Base-by-base conservation (phyloP, 208 protist species). In the Tritrichomonas foetus region DNA sequence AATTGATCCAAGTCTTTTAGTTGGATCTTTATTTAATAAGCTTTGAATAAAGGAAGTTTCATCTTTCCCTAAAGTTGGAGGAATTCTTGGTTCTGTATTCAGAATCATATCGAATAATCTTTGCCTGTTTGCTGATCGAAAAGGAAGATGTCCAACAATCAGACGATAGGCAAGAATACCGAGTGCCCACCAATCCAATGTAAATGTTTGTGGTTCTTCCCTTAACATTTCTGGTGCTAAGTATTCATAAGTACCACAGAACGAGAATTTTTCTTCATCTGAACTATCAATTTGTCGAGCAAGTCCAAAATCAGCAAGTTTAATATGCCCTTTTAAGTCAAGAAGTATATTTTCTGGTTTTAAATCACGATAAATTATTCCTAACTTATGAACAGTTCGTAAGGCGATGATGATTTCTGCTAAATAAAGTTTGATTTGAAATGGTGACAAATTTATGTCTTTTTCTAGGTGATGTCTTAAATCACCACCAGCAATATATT, bases 311-410 rank as follows among this genome's bases (percentile, higher is more conserved):
- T 84, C 74, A 3, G 74, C 74, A 22, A 84, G 41, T 53, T 84
- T 84, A 13, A 84, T 84, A 30, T 84, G 74, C 3, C 74, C 74
- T 84, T 84, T 25, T 20, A 27, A 0, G 44, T 84, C 74, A n/a
- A 84, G 36, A 14, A 84, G 36, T 33, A 84, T 84, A n/a, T 84
- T 84, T 84, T 84, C 74, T 22, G 44, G 74, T 49, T 95, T 95
- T 47, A 95, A 33, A 82, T 95, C 94, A 27, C 94, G 3, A 74
- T 95, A 93, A 50, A 84, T 53, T 20, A 84, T 53, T 9, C 74
- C 74, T 13, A 84, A 8, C 3, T 16, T 14, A n/a, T 84, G 74
- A 33, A 84, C 22, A 53, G 36, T 84, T 16, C 36, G 16, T 11
- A 84, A 20, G 36, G 74, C 74, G 1, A 84, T 1, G 13, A 53